Percentiles rank a stretch among this genome's conserved stretches.
Conservation (phyloP, 2,329 filamentous ascomycete genomes). For the Cadophora malorum region DNA sequence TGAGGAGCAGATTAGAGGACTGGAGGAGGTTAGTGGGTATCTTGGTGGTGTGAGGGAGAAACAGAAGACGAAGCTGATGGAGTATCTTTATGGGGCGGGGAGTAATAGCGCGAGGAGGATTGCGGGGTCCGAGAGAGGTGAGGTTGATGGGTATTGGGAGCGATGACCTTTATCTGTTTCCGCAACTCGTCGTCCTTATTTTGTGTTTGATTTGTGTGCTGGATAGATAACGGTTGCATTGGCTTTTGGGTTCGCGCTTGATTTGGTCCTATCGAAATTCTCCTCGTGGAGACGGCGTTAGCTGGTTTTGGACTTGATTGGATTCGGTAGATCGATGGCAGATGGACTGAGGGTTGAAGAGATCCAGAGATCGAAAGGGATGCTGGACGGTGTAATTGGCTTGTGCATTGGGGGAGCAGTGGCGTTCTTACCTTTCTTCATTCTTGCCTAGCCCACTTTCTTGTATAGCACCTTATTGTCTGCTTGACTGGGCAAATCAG, state of each 20-base stretch:
- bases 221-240: constrained; percentile 2
- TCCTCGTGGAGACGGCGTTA: constrained; percentile 2
- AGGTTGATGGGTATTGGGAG: constrained; percentile 23
- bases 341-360: not conserved
- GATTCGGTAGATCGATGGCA: constrained; percentile 1
- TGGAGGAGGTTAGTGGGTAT: constrained; percentile 81
- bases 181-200: not conserved
- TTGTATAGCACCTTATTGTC: constrained; percentile 15
- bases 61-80: constrained; percentile 84
- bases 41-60: constrained; percentile 75
- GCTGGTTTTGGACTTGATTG: not conserved
- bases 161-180: constrained; percentile 1
- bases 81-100: constrained; percentile 70
- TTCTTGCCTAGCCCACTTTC: not conserved
- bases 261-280: not conserved
- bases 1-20: constrained; percentile 83
- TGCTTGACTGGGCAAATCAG: not conserved
- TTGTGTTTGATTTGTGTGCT: not conserved
- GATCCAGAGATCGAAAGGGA: not conserved
- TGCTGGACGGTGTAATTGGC: not conserved
- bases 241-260: not conserved
- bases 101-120: constrained; percentile 29
- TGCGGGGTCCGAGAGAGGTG: constrained; percentile 18
- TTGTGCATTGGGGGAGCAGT: constrained; percentile 1
- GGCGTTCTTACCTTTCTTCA: not conserved